Base-by-base conservation (phyloP, 139 green algal species). In the Micractinium conductrix region DNA sequence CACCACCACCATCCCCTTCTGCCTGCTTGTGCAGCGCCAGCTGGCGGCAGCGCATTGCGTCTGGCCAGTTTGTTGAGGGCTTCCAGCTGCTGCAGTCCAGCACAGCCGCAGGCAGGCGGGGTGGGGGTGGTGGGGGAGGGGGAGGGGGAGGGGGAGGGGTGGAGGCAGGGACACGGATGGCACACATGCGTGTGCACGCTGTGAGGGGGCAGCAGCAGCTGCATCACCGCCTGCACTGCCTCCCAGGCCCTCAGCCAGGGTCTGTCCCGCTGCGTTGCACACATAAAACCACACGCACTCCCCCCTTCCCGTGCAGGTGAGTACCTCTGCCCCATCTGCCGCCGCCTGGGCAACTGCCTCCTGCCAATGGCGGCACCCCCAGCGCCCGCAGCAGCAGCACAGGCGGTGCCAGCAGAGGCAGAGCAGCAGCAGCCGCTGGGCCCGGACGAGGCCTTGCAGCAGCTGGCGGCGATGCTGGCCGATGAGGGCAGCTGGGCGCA, bases 321-420 rank as follows among this genome's bases (percentile, higher is more conserved):
- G 50, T 80, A 68, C 37, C 48, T 85, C 10, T 85, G 80, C 80
- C 80, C 80, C 35, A 85, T 85, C 37, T 85, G 80, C 68, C 80
- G 80, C 37, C 80, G 80, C 26, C 26, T 85, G 44, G 67, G 67
- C 68, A 85, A 85, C 68, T 63, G 58, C 68, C 37, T 85, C 35
- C 80, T 85, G 67, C 80, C 80, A 3, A 14, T 70, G 38, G 65
- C 35, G 21, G 65, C 8, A 72, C 14, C 65, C 42, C 14, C 65
- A 17, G 65, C 33, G 35, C 4, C 33, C 42, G 33, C 33, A 44
- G 65, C 14, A 44, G 65, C 65, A 28, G 70, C 42, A 58, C 26
- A 7, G 35, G 70, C 70, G 53, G 70, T 0, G 70, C 70, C 53
- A 40, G 5, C 70, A 55, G 70, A 21, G 30, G n/a, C 65, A 7